Evolutionary conservation across 441 rosid species (phyloP), one percentile per base, ranked within the genome.

Genomic region (Pelargonium myrrhifolium): DNA sequence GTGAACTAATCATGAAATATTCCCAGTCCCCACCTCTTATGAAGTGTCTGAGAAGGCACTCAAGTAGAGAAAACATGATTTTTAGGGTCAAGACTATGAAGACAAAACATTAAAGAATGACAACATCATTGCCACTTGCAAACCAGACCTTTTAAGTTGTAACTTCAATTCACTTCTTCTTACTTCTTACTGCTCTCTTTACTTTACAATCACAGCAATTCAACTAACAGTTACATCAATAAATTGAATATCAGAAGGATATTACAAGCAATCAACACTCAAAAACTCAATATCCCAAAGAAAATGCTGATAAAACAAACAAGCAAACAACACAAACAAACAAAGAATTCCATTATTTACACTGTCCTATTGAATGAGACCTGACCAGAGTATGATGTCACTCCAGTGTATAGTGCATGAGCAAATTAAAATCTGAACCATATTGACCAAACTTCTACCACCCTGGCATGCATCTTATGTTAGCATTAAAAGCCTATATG

Each of bases 41-140:
- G 62, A 58, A 58, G 62, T 58, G 62, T 58, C 62, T 58, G 35
- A 58, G 62, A 58, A 58, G 62, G 35, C 62, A 58, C 62, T 58
- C 62, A 58, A 53, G 59, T 53, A 53, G 59, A 53, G 11, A 20
- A 53, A 58, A 58, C 62, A 58, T 11, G 62, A 58, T 58, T 58
- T 58, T 22, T 4, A 58, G 35, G 62, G 62, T 5, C 62, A 22
- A 22, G n/a, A 58, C 18, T 58, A 22, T 3, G 37, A 31, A 3
- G 37, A 31, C 37, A 35, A 0, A 35, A 35, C 39, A 6, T 35
- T 35, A 35, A 35, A 35, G 39, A 35, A 35, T 35, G 9, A 35
- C 39, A 22, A 11, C 62, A 58, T 58, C 62, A 58, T 58, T 58
- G 62, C 15, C 62, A 58, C 10, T 58, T 58, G 62, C 35, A 28